These are phyloP conservation scores for Aspergillus saccharolyticus DNA, from an alignment of 495 filamentous ascomycete genomes.

Conservation along the genomic window DNA sequence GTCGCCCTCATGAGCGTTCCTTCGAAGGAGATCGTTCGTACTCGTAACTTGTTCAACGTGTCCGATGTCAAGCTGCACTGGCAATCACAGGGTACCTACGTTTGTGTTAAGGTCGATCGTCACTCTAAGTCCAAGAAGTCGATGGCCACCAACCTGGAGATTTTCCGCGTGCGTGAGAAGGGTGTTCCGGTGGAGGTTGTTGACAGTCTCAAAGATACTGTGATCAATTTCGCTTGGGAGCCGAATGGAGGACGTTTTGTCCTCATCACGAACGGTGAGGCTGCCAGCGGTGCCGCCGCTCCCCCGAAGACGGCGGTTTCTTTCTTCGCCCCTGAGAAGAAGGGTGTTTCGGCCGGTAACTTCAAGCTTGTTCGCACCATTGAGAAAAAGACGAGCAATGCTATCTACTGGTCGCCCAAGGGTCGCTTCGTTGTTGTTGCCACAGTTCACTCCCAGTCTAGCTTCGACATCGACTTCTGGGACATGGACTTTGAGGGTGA, in stretches of 20 bases:
- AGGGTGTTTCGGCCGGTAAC: conserved; percentile 72
- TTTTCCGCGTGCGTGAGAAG: conserved; percentile 95
- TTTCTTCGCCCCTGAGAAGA: conserved; percentile 97
- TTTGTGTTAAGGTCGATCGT: conserved; percentile 97
- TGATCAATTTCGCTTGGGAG: conserved; percentile 99
- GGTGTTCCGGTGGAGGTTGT: conserved; percentile 97
- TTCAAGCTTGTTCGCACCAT: conserved; percentile 91
- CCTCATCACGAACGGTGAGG: conserved; percentile 89
- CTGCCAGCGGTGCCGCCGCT: conserved; percentile 67
- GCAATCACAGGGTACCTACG: conserved; percentile 88
- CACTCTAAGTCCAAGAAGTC: conserved; percentile 99
- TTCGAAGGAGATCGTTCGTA: conserved; percentile 85
- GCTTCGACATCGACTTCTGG: conserved; percentile 94
- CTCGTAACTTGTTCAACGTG: conserved; percentile 94
- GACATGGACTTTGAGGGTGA: conserved; percentile 97
- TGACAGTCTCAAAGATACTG: conserved; percentile 92
- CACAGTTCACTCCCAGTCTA: conserved; percentile 85
- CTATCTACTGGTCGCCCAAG: conserved; percentile 98
- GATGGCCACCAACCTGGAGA: conserved; percentile 92
- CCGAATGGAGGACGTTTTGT: conserved; percentile 96
- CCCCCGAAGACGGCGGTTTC: conserved; percentile 91
- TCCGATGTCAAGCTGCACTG: conserved; percentile 91
- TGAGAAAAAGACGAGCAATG: conserved; percentile 98
- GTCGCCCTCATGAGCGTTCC: conserved; percentile 95
- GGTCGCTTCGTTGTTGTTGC: conserved; percentile 91